A percentile compares a stretch with the other conserved stretches of the same genome.
Evolutionary conservation across 148 eudicot genomes (phyloP).

Genomic region (Spergularia marina): DNA sequence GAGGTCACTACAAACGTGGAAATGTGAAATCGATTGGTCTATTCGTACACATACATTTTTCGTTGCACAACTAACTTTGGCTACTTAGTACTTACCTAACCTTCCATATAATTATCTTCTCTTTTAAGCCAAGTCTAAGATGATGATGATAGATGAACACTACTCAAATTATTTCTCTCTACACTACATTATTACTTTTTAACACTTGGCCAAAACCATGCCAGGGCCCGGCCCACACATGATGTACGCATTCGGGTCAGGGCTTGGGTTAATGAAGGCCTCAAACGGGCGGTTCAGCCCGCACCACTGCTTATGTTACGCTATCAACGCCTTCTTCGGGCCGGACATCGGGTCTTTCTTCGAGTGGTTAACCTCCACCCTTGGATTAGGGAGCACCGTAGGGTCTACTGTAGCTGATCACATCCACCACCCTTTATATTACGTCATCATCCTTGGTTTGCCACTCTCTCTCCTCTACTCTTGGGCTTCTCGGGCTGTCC

Average conservation of each 20-base stretch:
- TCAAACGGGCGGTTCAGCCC: conserved; percentile 79
- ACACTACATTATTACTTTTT: too few species aligned
- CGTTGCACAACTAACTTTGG: too few species aligned
- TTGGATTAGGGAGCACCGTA: conserved; percentile 38
- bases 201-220: conserved; percentile 31
- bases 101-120: too few species aligned
- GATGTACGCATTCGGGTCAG: conserved; percentile 71
- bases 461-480: conserved; percentile 68
- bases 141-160: too few species aligned
- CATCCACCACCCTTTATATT: conserved; percentile 77
- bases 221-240: conserved; percentile 98
- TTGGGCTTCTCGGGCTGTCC: conserved; percentile 47
- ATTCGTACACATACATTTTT: too few species aligned
- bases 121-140: too few species aligned
- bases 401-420: conserved; percentile 45
- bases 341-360: conserved; percentile 91
- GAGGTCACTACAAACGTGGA: too few species aligned
- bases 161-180: too few species aligned
- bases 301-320: conserved; percentile 75
- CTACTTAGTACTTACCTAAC: too few species aligned
- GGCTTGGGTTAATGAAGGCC: conserved; percentile 50
- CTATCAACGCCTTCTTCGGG: conserved; percentile 92
- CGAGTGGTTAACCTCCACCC: conserved; percentile 65
- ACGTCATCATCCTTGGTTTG: conserved; percentile 53
- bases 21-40: too few species aligned